phyloP scores from a whole-genome alignment of 306 rosid genomes.

The Malus asiatica region DNA sequence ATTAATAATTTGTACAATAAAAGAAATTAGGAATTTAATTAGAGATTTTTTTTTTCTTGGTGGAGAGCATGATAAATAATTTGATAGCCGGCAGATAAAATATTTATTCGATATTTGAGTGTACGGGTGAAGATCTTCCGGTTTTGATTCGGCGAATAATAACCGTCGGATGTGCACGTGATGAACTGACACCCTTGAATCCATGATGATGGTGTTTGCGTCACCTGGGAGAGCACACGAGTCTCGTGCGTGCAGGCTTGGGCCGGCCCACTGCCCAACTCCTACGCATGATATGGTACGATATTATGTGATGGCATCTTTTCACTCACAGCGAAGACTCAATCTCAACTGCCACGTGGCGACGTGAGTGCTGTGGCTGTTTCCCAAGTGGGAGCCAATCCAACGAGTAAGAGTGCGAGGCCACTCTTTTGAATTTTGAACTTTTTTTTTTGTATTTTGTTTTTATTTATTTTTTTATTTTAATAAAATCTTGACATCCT shows the following conservation, averaged over 20 bases:
- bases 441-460: no score
- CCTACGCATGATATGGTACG: background rate
- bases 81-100: background rate
- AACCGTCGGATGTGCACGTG: slow-evolving; percentile 37
- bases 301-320: background rate
- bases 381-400: background rate
- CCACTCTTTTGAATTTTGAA: background rate
- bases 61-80: no score
- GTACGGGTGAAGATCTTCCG: background rate
- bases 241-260: slow-evolving; percentile 21
- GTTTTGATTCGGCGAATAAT: slow-evolving; percentile 3
- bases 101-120: background rate
- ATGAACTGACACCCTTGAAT: slow-evolving; percentile 1
- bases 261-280: slow-evolving; percentile 25
- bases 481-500: background rate
- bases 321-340: background rate
- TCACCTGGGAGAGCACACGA: slow-evolving; percentile 17
- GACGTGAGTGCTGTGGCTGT: background rate
- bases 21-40: no score
- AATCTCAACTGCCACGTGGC: slow-evolving; percentile 23
- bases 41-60: no score
- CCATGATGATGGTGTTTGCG: background rate
- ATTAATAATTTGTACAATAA: no score
- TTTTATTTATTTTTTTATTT: no score
- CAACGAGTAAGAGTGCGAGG: background rate